Conservation (phyloP, 108 stramenopile species). For the Discostella stelligeroides region DNA sequence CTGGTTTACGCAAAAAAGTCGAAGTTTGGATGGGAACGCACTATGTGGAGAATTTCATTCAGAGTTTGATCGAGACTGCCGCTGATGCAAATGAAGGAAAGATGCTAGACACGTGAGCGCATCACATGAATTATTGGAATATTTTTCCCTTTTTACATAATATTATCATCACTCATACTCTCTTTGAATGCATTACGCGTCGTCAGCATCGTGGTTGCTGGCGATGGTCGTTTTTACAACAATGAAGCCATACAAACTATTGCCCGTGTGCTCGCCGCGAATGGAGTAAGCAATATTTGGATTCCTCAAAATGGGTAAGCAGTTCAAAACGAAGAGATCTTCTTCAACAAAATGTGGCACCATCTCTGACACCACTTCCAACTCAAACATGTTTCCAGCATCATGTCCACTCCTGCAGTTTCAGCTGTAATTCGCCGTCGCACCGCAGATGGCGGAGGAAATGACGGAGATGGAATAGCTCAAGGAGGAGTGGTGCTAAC, state of each 20-base stretch:
- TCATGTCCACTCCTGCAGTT: constrained; percentile 94
- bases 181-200: background rate
- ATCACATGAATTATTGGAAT: background rate
- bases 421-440: constrained; percentile 87
- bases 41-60: constrained; percentile 98
- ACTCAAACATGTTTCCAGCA: constrained; percentile 35
- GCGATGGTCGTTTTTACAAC: constrained; percentile 95
- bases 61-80: constrained; percentile 91
- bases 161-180: background rate
- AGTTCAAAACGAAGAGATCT: background rate
- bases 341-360: background rate
- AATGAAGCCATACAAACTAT: constrained; percentile 94
- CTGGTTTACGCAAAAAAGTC: constrained; percentile 95
- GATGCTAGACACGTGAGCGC: constrained; percentile 83
- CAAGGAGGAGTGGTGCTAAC: constrained; percentile 95
- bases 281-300: constrained; percentile 89
- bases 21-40: constrained; percentile 84
- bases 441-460: constrained; percentile 26
- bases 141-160: background rate
- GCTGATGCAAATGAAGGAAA: constrained; percentile 72
- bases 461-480: constrained; percentile 68
- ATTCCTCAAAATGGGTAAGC: constrained; percentile 75
- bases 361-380: background rate
- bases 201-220: constrained; percentile 77
- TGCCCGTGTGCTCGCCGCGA: constrained; percentile 85